phyloP scores from a whole-genome alignment of 2,329 filamentous ascomycete species.

The Calycina marina region DNA sequence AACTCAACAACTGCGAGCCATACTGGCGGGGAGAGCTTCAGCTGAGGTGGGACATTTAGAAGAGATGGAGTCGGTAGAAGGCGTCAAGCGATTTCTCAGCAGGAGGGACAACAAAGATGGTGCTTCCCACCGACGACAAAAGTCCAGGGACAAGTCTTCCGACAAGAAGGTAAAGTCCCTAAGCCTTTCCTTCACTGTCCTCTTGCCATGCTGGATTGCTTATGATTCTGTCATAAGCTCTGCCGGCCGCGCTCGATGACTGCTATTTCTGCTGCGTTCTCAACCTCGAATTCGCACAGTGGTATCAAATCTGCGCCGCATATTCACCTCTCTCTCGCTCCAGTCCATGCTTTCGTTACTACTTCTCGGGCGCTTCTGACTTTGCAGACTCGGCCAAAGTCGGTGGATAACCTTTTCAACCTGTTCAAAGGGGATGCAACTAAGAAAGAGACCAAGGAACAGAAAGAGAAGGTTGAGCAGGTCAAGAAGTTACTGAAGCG shows the following conservation, averaged over 20 bases:
- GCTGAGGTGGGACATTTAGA: too few species aligned
- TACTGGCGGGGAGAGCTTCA: too few species aligned
- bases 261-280: constrained; percentile 14
- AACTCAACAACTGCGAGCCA: too few species aligned
- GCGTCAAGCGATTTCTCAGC: constrained; percentile 53
- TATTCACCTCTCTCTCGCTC: constrained; percentile 8
- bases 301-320: constrained; percentile 12
- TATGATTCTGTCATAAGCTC: background rate
- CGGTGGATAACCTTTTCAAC: constrained; percentile 41
- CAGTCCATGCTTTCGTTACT: constrained; percentile 14
- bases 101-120: constrained; percentile 44
- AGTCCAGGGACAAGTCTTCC: constrained; percentile 35
- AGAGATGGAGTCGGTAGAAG: too few species aligned
- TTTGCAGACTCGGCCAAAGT: constrained; percentile 33
- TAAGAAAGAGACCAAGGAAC: constrained; percentile 40
- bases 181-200: constrained; percentile 2
- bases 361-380: constrained; percentile 11
- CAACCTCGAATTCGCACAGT: constrained; percentile 8
- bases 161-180: constrained; percentile 31
- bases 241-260: constrained; percentile 3
- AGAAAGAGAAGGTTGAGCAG: constrained; percentile 31
- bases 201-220: too few species aligned
- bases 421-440: constrained; percentile 49
- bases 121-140: constrained; percentile 33
- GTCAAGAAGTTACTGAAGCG: constrained; percentile 36